Evolutionary conservation across 2,329 filamentous ascomycete genomes (phyloP).

Genomic region (Lasiodiplodia citricola): DNA sequence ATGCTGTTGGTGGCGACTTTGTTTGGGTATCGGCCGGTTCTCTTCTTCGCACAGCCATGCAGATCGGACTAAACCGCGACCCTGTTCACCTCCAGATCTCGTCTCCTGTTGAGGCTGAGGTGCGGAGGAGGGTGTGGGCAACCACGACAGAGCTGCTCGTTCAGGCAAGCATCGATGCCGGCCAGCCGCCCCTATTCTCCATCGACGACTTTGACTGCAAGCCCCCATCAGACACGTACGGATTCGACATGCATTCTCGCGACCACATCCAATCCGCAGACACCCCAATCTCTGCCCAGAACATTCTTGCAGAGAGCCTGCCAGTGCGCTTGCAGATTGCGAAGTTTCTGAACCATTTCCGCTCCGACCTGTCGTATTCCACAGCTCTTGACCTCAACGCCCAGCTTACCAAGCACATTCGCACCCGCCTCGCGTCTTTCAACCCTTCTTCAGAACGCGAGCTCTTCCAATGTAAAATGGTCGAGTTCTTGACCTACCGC

Average conservation of each 20-base stretch:
- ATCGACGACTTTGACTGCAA: slow-evolving; percentile 41
- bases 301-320: slow-evolving; percentile 30
- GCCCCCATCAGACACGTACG: slow-evolving; percentile 31
- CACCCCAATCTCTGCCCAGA: slow-evolving; percentile 35
- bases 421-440: slow-evolving; percentile 26
- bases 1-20: slow-evolving; percentile 40
- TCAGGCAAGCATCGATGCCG: slow-evolving; percentile 33
- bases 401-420: slow-evolving; percentile 36
- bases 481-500: slow-evolving; percentile 59
- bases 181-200: slow-evolving; percentile 37
- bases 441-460: not conserved
- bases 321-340: slow-evolving; percentile 31
- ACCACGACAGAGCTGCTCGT: slow-evolving; percentile 51
- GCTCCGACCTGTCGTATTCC: slow-evolving; percentile 38
- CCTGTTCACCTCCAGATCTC: slow-evolving; percentile 43
- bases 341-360: slow-evolving; percentile 40
- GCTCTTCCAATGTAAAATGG: slow-evolving; percentile 56
- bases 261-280: slow-evolving; percentile 18
- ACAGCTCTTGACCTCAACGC: slow-evolving; percentile 36
- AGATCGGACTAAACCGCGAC: slow-evolving; percentile 50
- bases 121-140: slow-evolving; percentile 53
- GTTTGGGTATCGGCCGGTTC: slow-evolving; percentile 45
- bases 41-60: slow-evolving; percentile 48
- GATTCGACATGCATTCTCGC: slow-evolving; percentile 32
- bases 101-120: slow-evolving; percentile 44